phyloP scores from a whole-genome alignment of 2,329 filamentous ascomycete genomes.

The Blumeria graminis region DNA sequence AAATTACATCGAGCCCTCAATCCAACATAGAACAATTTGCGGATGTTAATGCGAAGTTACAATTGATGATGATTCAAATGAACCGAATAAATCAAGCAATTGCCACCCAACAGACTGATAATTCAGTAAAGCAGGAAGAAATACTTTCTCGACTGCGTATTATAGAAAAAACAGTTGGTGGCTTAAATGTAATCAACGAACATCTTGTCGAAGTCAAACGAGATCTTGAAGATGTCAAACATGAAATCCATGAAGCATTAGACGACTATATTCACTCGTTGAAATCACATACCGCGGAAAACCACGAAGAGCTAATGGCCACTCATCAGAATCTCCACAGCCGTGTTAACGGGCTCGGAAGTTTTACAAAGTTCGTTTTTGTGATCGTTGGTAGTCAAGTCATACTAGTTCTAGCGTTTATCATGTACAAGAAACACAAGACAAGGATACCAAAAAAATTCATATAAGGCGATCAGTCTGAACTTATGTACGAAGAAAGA shows the following conservation, averaged over 20 bases:
- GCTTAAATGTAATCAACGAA: conserved; percentile 18
- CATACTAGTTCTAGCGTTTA: conserved; percentile 9
- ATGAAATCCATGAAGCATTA: conserved; percentile 18
- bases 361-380: conserved; percentile 4
- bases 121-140: conserved; percentile 22
- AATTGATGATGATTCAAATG: conserved; percentile 45
- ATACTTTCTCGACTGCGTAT: conserved; percentile 4
- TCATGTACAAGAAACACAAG: conserved; percentile 14
- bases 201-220: conserved; percentile 18
- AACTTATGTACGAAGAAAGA: no score
- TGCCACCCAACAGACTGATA: conserved; percentile 23
- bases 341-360: not conserved
- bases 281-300: conserved; percentile 8
- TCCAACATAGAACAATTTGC: conserved; percentile 40
- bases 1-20: conserved; percentile 19
- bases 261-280: conserved; percentile 9
- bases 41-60: conserved; percentile 67
- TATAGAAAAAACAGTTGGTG: conserved; percentile 19
- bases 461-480: conserved; percentile 7
- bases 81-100: conserved; percentile 34
- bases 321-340: conserved; percentile 1
- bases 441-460: conserved; percentile 13
- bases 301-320: conserved; percentile 6
- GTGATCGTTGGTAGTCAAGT: conserved; percentile 12
- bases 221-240: conserved; percentile 32